Evolutionary conservation across 225 moss, liverwort and hornwort species (phyloP), one percentile per base, ranked within the genome.

Genomic region (Thuidium tamariscinum): DNA sequence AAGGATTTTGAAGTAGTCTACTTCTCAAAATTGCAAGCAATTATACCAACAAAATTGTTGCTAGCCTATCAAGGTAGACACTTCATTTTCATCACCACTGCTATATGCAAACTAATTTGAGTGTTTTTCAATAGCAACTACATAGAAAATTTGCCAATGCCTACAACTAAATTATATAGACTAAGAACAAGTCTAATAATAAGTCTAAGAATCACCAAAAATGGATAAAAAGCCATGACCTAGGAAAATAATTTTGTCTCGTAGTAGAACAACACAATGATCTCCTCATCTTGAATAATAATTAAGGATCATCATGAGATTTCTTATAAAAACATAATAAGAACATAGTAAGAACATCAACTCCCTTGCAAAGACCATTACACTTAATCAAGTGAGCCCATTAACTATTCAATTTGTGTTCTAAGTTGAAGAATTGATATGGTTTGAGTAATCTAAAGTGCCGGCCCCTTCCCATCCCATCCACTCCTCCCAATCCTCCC

Each of bases 401-500:
- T 71, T 71, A 17, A 71, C 0, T 46, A 0, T 3, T 17, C 0
- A 0, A 46, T 46, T 72, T 27, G 10, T 29, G 0, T 2, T 71
- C 10, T 29, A 42, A 44, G 9, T 29, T 71, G 29, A 17, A 46
- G 26, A 71, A 46, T 71, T 71, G 46, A 95, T 84, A 57, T 93
- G 94, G 30, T 88, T 85, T 4, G 93, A 93, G 25, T 87, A 93
- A 48, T 95, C 92, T 7, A 74, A 27, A 6, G 86, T 87, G 37
- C 90, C 87, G 1, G 89, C 93, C 8, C 94, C 95, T 91, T 95
- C 93, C 92, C 93, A 95, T 7, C 27, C 95, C 93, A 95, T 94
- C 93, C 94, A 95, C 75, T 95, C 94, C 66, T 95, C 92, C 95
- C 95, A 92, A 17, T 95, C 93, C 59, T 94, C 92, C 92, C 92